These are phyloP conservation scores for Pythium utonaiense DNA, from an alignment of 352 stramenopile genomes.

Conservation along the genomic window DNA sequence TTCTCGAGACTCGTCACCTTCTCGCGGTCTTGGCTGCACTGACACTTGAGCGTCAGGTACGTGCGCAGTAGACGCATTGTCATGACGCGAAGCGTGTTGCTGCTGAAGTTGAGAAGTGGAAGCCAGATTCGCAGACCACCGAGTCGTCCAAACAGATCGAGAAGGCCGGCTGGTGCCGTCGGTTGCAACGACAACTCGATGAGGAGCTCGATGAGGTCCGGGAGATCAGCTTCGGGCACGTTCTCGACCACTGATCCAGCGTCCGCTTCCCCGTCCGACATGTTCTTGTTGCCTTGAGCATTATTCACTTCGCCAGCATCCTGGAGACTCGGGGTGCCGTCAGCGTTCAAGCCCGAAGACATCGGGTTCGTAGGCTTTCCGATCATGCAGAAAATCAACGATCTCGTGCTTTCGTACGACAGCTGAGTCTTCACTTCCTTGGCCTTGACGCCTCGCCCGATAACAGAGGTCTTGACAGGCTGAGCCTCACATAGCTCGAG, in stretches of 20 bases:
- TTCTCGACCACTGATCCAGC: conserved; percentile 69
- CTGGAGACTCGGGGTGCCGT: conserved; percentile 50
- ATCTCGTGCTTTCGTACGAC: conserved; percentile 79
- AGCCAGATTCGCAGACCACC: conserved; percentile 81
- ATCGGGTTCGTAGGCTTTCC: conserved; percentile 76
- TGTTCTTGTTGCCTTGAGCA: conserved; percentile 36
- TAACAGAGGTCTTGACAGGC: conserved; percentile 52
- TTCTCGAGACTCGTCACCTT: conserved; percentile 65
- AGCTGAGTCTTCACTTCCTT: conserved; percentile 71
- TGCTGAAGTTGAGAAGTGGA: conserved; percentile 69
- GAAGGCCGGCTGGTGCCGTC: conserved; percentile 60
- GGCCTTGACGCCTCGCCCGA: conserved; percentile 46
- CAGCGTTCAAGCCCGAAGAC: conserved; percentile 55
- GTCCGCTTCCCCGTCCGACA: conserved; percentile 65
- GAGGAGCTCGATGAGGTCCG: conserved; percentile 70
- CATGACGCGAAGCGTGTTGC: conserved; percentile 75
- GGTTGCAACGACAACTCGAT: conserved; percentile 76
- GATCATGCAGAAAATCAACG: conserved; percentile 86
- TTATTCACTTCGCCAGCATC: conserved; percentile 38
- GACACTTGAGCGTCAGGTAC: conserved; percentile 76
- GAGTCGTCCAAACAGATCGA: conserved; percentile 72
- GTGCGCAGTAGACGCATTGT: conserved; percentile 73
- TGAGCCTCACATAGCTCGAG: conserved; percentile 79
- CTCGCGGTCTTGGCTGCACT: conserved; percentile 59
- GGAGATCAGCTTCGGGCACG: conserved; percentile 65